Conservation (phyloP, 2,329 filamentous ascomycete species). For the Fusarium sp. region DNA sequence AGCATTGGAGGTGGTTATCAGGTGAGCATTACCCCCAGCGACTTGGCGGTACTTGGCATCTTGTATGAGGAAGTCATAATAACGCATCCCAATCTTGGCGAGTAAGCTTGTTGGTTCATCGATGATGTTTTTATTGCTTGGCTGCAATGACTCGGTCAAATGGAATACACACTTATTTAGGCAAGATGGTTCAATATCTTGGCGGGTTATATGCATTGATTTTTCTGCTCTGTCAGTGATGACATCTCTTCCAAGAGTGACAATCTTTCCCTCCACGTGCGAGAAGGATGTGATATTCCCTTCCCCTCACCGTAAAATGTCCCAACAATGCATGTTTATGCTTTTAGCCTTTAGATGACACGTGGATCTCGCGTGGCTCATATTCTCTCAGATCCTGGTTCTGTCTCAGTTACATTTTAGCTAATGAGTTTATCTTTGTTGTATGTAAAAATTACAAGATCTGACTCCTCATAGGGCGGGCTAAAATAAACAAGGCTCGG, state of each 20-base stretch:
- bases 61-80: slow-evolving; percentile 24
- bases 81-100: slow-evolving; percentile 32
- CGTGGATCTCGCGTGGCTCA: slow-evolving; percentile 20
- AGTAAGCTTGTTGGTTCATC: slow-evolving; percentile 18
- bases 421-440: not conserved
- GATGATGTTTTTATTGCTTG: not conserved
- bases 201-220: slow-evolving; percentile 1
- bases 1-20: slow-evolving; percentile 11
- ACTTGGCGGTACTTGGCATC: slow-evolving; percentile 24
- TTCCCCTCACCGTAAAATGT: slow-evolving; percentile 3
- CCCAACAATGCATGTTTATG: not conserved
- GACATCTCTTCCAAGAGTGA: not conserved
- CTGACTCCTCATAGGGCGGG: not conserved
- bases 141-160: slow-evolving; percentile 21
- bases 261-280: slow-evolving; percentile 19
- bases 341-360: slow-evolving; percentile 12
- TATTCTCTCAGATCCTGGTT: not conserved
- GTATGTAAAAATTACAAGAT: not conserved
- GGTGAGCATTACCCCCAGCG: slow-evolving; percentile 17
- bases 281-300: not conserved
- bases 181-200: not conserved
- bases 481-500: not conserved
- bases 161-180: slow-evolving; percentile 16
- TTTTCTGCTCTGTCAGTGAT: slow-evolving; percentile 10
- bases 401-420: not conserved